These are phyloP conservation scores for Glycyrrhiza uralensis DNA, from an alignment of 306 rosid genomes.

Conservation along the genomic window DNA sequence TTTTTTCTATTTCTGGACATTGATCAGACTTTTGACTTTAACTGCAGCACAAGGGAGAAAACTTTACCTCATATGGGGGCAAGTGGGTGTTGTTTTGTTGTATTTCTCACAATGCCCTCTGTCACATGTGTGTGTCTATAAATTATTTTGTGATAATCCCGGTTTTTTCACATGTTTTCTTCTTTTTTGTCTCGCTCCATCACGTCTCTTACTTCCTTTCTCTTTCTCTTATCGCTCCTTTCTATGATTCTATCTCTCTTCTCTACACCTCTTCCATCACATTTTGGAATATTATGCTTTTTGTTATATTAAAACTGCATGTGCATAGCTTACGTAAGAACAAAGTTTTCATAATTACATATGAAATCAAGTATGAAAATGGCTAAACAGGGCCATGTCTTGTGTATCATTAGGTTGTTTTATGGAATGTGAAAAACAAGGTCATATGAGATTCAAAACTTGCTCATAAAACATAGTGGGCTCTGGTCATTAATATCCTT, in stretches of 20 bases:
- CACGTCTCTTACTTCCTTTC: too few relatives aligned
- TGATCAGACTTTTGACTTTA: not conserved
- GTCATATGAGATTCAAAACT: not conserved
- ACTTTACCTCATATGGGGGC: not conserved
- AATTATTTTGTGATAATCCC: not conserved
- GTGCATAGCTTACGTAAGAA: conserved; percentile 8
- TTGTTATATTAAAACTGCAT: too few relatives aligned
- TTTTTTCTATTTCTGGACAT: not conserved
- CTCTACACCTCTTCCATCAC: too few relatives aligned
- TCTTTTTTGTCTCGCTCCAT: too few relatives aligned
- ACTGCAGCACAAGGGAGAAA: not conserved
- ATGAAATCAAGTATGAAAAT: conserved; percentile 4
- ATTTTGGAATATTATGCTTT: too few relatives aligned
- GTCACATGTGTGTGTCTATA: not conserved
- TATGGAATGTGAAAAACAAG: not conserved
- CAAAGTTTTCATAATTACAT: conserved; percentile 23
- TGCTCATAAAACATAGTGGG: not conserved
- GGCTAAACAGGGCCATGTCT: conserved; percentile 17
- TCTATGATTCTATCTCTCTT: too few relatives aligned
- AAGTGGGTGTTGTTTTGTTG: not conserved
- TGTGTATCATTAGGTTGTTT: conserved; percentile 15
- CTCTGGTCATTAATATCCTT: not conserved
- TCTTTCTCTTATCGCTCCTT: too few relatives aligned
- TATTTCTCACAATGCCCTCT: not conserved
- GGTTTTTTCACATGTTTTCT: too few relatives aligned